These are phyloP conservation scores for Neurospora intermedia DNA, from an alignment of 495 filamentous ascomycete genomes.

Conservation along the genomic window DNA sequence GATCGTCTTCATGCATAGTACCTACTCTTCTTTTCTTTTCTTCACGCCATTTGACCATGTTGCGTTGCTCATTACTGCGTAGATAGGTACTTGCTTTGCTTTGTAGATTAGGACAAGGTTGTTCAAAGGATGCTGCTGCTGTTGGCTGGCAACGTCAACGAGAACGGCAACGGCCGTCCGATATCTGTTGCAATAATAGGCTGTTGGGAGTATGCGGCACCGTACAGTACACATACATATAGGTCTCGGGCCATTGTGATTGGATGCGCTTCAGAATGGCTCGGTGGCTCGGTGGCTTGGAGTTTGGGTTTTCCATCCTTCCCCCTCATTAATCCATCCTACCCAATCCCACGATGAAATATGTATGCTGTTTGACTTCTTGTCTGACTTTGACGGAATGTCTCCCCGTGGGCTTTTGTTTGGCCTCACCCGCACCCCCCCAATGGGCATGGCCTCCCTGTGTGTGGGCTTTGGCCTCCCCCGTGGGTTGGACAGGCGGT, in stretches of 20 bases:
- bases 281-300: not conserved
- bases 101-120: not conserved
- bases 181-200: not conserved
- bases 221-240: not conserved
- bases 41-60: not conserved
- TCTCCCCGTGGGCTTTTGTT: not conserved
- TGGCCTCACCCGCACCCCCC: not conserved
- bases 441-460: not conserved
- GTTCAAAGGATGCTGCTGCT: not conserved
- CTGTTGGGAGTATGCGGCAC: not conserved
- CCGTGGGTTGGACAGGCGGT: not conserved
- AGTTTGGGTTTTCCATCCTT: not conserved
- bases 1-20: not conserved
- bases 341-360: not conserved
- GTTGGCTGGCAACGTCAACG: not conserved
- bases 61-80: not conserved
- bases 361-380: not conserved
- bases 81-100: not conserved
- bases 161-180: not conserved
- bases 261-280: not conserved
- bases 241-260: not conserved
- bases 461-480: not conserved
- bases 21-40: not conserved
- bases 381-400: not conserved
- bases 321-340: not conserved